Conservation (phyloP, 73 alveolate species). For the Durusdinium trenchii region DNA sequence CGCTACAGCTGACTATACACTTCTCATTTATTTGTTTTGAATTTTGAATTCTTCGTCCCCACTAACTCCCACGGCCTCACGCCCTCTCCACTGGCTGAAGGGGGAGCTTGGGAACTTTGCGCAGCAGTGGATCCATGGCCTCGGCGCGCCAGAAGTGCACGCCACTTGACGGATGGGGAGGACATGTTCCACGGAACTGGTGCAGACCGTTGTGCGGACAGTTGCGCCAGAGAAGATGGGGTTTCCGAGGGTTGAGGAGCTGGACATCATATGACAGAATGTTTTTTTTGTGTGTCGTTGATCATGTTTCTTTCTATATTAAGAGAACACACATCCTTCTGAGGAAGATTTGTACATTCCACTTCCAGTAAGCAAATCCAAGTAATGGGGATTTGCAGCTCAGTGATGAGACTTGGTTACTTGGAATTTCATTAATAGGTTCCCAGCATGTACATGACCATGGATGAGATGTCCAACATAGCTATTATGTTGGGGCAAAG, state of each 20-base stretch:
- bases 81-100: background rate
- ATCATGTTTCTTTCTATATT: too few relatives aligned
- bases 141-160: constrained; percentile 73
- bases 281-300: background rate
- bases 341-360: too few relatives aligned
- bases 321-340: too few relatives aligned
- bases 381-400: too few relatives aligned
- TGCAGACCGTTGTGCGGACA: background rate
- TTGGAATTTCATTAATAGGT: too few relatives aligned
- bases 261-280: background rate
- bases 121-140: constrained; percentile 88
- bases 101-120: background rate
- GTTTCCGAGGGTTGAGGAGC: background rate
- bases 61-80: background rate
- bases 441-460: too few relatives aligned
- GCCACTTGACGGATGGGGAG: background rate
- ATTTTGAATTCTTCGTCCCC: background rate
- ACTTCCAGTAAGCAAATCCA: too few relatives aligned
- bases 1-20: background rate
- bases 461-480: too few relatives aligned
- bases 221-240: background rate
- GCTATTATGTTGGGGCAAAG: too few relatives aligned
- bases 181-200: background rate
- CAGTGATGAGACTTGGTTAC: too few relatives aligned
- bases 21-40: too few relatives aligned